These are phyloP conservation scores for Arxiozyma telluris DNA, from an alignment of 1,139 yeast species.

Conservation along the genomic window DNA sequence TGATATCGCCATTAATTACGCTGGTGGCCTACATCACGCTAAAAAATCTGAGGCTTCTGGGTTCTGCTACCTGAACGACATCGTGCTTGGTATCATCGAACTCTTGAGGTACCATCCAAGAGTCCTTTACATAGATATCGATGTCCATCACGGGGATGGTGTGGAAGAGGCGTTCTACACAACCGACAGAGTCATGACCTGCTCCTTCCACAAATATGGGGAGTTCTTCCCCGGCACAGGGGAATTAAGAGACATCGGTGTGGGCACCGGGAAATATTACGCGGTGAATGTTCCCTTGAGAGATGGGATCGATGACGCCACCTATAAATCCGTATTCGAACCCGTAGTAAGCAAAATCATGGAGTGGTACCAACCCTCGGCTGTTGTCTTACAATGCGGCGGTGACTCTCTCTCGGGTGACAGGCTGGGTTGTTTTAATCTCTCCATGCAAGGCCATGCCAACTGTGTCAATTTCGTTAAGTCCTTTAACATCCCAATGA, in stretches of 20 bases:
- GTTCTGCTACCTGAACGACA: slow-evolving; percentile 85
- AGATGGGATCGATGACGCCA: slow-evolving; percentile 87
- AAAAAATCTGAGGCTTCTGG: slow-evolving; percentile 94
- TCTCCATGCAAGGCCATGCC: slow-evolving; percentile 90
- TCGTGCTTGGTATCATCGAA: slow-evolving; percentile 84
- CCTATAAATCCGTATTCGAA: slow-evolving; percentile 79
- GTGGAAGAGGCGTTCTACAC: slow-evolving; percentile 97
- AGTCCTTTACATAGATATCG: slow-evolving; percentile 92
- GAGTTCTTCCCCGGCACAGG: slow-evolving; percentile 97
- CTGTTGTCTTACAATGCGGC: slow-evolving; percentile 85
- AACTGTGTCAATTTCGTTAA: slow-evolving; percentile 88
- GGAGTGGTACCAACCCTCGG: slow-evolving; percentile 93
- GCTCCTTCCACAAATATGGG: slow-evolving; percentile 94
- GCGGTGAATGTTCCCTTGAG: slow-evolving; percentile 83
- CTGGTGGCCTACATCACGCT: slow-evolving; percentile 97
- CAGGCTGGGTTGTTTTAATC: slow-evolving; percentile 82
- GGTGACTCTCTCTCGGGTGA: slow-evolving; percentile 92
- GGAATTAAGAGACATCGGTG: slow-evolving; percentile 78
- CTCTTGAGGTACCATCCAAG: slow-evolving; percentile 85
- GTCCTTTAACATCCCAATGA: slow-evolving; percentile 77
- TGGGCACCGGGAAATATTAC: slow-evolving; percentile 81
- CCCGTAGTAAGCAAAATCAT: slow-evolving; percentile 73
- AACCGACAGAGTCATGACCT: slow-evolving; percentile 95
- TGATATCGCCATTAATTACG: slow-evolving; percentile 93
- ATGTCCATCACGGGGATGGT: slow-evolving; percentile 97